These are phyloP conservation scores for Acanthamoeba castellanii DNA, from an alignment of 208 protist species.

Conservation along the genomic window DNA sequence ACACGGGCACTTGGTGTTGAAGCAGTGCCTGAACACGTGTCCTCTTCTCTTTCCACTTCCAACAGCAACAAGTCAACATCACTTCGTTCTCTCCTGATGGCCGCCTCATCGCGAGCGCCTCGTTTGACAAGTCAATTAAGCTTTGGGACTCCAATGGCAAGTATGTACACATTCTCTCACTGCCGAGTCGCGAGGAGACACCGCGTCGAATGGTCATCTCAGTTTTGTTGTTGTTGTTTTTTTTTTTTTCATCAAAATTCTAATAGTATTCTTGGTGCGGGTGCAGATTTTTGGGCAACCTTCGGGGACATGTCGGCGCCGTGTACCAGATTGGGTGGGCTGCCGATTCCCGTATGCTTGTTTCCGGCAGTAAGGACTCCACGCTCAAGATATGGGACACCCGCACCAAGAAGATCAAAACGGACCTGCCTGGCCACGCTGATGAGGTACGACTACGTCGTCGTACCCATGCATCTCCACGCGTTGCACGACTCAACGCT, in stretches of 20 bases:
- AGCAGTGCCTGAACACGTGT: too few relatives aligned
- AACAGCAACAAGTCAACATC: conserved; percentile 91
- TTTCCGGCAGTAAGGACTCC: conserved; percentile 96
- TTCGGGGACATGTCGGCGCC: conserved; percentile 96
- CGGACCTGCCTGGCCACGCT: conserved; percentile 97
- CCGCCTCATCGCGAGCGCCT: conserved; percentile 96
- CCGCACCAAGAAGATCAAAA: conserved; percentile 93
- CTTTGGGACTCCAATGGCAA: conserved; percentile 93
- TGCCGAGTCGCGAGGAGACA: neutral
- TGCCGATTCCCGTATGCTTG: conserved; percentile 95
- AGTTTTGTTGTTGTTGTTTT: too few relatives aligned
- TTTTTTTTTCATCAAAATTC: too few relatives aligned
- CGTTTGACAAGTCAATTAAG: conserved; percentile 98
- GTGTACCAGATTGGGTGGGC: conserved; percentile 98
- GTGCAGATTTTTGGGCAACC: conserved; percentile 95
- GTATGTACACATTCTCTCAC: conserved; percentile 79
- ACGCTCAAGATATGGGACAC: conserved; percentile 97
- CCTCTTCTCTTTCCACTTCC: too few relatives aligned
- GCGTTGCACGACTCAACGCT: neutral
- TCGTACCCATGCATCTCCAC: too few relatives aligned
- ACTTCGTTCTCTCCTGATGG: conserved; percentile 98
- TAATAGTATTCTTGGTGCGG: neutral
- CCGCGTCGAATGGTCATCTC: neutral
- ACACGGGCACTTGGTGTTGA: neutral
- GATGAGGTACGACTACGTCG: conserved; percentile 94